phyloP scores from a whole-genome alignment of 1,139 yeast species.

The Kurtzmaniella quercitrusa region DNA sequence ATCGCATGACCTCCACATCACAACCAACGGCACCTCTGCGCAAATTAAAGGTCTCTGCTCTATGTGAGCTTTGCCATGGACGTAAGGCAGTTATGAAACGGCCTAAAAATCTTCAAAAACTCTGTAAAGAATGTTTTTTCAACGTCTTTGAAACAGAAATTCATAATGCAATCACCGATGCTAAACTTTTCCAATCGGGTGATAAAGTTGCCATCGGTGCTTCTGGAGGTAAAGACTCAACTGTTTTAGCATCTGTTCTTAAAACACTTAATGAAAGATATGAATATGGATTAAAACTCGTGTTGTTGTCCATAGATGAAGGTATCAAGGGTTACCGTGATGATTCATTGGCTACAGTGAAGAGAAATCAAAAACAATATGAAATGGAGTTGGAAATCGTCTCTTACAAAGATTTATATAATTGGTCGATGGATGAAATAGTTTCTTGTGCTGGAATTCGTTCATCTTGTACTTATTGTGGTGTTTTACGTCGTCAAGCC shows the following conservation, averaged over 20 bases:
- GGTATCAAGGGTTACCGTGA: slow-evolving; percentile 97
- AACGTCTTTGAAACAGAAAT: slow-evolving; percentile 92
- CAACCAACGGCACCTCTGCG: slow-evolving; percentile 12
- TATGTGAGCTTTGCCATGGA: slow-evolving; percentile 83
- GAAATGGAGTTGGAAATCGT: slow-evolving; percentile 85
- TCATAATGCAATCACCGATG: slow-evolving; percentile 77
- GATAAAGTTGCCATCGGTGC: slow-evolving; percentile 96
- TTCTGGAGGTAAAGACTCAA: slow-evolving; percentile 97
- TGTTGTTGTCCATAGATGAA: slow-evolving; percentile 86
- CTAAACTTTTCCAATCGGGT: slow-evolving; percentile 69
- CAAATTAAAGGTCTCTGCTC: slow-evolving; percentile 38
- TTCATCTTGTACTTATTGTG: slow-evolving; percentile 96
- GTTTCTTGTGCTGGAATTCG: slow-evolving; percentile 93
- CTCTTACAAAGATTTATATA: slow-evolving; percentile 81
- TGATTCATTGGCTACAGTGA: slow-evolving; percentile 94
- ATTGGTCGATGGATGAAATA: slow-evolving; percentile 98
- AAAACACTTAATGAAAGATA: slow-evolving; percentile 85
- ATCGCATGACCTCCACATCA: background rate
- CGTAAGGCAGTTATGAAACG: slow-evolving; percentile 85
- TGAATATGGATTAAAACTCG: slow-evolving; percentile 79
- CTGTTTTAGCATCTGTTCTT: slow-evolving; percentile 86
- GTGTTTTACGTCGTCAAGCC: slow-evolving; percentile 94
- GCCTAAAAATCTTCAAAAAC: slow-evolving; percentile 85
- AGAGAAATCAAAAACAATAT: slow-evolving; percentile 86
- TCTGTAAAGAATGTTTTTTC: slow-evolving; percentile 91